Evolutionary conservation across 2,329 filamentous ascomycete genomes (phyloP), one percentile per base, ranked within the genome.

Genomic region (Calonectria montana): DNA sequence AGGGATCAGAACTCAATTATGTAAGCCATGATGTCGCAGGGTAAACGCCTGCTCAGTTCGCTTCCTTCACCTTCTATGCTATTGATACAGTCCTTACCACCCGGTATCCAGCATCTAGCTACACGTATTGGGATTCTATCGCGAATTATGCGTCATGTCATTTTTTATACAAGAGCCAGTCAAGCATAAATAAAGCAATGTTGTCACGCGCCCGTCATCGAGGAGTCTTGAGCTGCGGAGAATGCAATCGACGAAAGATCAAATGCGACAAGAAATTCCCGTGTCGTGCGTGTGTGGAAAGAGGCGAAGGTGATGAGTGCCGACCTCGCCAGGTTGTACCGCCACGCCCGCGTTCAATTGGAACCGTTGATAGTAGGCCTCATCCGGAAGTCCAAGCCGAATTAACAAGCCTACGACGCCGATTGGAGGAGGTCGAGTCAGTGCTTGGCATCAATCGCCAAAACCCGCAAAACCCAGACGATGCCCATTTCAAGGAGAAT

Each of bases 341-440:
- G 13, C 53, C 53, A 16, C 31, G 53, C 3, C 53, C 53, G 21
- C 53, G 53, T 16, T 59, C 53, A 39, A 27, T 59, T 39, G 53
- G 53, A 8, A 59, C 53, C 13, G 53, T 25, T 15, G 53, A 59
- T 25, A 59, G 37, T 37, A 59, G 35, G n/a, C 53, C 53, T 37
- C 53, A 59, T 27, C 53, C 53, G 15, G 53, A 59, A 21, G 53
- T 59, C 31, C 53, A 59, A 18, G 53, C 53, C 13, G 53, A 59
- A 13, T 35, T 59, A 10, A 31, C 53, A 37, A 59, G 21, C 21
- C 53, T 59, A 0, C 31, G 53, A 59, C 53, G 53, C 31, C 53
- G 53, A 59, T 59, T 59, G 53, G 53, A 59, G 31, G 53, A 59
- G 31, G 53, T 59, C 25, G 53, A 59, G 5, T 59, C 53, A 8